Percentiles rank a stretch among this genome's conserved stretches.
Conservation (phyloP, 805 yeast species). For the Cyberlindnera nakhonratchasimensis region DNA sequence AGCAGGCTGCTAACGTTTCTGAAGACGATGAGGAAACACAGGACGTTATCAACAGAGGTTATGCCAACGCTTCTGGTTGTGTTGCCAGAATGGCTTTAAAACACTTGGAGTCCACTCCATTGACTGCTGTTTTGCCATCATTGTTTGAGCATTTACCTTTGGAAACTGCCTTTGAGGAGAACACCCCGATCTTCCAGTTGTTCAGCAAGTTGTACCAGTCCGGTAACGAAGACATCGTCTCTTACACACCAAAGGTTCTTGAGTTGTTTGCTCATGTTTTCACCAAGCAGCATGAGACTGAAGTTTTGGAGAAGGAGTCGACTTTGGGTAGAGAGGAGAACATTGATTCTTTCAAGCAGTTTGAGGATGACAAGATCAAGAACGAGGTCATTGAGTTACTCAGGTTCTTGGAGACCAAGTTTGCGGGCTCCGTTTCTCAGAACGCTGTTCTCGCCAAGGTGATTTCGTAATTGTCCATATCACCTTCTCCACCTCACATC, state of each 20-base stretch:
- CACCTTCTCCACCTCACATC: not conserved
- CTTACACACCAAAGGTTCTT: slow-evolving; percentile 57
- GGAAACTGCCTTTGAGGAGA: slow-evolving; percentile 86
- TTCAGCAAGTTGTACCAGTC: slow-evolving; percentile 68
- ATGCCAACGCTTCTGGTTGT: slow-evolving; percentile 96
- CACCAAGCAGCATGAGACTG: slow-evolving; percentile 69
- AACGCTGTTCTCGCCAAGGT: slow-evolving; percentile 35
- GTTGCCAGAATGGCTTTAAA: slow-evolving; percentile 86
- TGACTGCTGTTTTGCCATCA: slow-evolving; percentile 70
- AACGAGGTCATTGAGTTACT: slow-evolving; percentile 64
- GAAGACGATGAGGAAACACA: slow-evolving; percentile 72
- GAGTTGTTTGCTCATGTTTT: slow-evolving; percentile 69
- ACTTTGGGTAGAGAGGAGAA: slow-evolving; percentile 85
- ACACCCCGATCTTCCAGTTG: slow-evolving; percentile 81
- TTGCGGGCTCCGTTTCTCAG: slow-evolving; percentile 58
- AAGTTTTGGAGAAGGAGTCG: slow-evolving; percentile 64
- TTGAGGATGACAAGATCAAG: slow-evolving; percentile 65
- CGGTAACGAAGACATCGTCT: slow-evolving; percentile 51
- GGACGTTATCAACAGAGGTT: slow-evolving; percentile 77
- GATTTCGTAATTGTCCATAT: slow-evolving; percentile 16
- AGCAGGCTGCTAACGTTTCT: slow-evolving; percentile 49
- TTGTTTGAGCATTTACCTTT: slow-evolving; percentile 80
- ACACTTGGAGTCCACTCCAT: slow-evolving; percentile 68
- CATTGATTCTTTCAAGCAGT: slow-evolving; percentile 74
- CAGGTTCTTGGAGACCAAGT: slow-evolving; percentile 65